phyloP scores from a whole-genome alignment of 495 filamentous ascomycete genomes.

The Achaetomiella virescens region DNA sequence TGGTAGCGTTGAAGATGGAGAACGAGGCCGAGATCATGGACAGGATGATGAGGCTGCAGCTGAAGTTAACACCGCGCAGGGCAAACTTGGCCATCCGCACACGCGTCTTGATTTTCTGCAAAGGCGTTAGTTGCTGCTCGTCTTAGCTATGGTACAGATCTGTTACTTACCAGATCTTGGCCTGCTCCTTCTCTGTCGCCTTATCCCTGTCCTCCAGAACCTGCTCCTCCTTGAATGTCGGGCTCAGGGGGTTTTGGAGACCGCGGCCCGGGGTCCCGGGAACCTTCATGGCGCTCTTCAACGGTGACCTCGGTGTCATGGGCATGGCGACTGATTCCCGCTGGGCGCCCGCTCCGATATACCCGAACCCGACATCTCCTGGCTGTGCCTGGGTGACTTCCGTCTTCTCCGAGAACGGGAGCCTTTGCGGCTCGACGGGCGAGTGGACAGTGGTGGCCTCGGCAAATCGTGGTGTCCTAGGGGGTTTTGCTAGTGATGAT shows the following conservation, averaged over 20 bases:
- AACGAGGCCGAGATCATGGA: conserved; percentile 79
- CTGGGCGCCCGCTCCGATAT: conserved; percentile 58
- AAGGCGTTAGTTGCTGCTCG: not conserved
- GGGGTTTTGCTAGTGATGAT: conserved; percentile 62
- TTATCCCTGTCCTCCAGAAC: conserved; percentile 74
- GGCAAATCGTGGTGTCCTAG: conserved; percentile 79
- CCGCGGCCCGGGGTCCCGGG: conserved; percentile 70
- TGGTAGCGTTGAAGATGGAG: conserved; percentile 82
- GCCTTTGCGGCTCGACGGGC: conserved; percentile 58
- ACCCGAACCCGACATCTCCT: conserved; percentile 88
- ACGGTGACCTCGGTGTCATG: conserved; percentile 62
- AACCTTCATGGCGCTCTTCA: conserved; percentile 81
- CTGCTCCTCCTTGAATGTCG: conserved; percentile 83
- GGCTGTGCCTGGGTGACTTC: conserved; percentile 59
- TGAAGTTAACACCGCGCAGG: conserved; percentile 89
- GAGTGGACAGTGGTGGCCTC: conserved; percentile 87
- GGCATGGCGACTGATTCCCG: conserved; percentile 45
- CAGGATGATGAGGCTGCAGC: conserved; percentile 91
- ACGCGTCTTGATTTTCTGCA: conserved; percentile 82
- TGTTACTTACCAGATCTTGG: conserved; percentile 68
- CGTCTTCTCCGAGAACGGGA: conserved; percentile 62
- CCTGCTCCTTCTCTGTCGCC: conserved; percentile 72
- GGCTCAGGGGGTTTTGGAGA: conserved; percentile 65
- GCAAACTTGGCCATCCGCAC: conserved; percentile 92
- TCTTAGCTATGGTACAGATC: not conserved